These are phyloP conservation scores for Tolypocladium ophioglossoides DNA, from an alignment of 2,329 filamentous ascomycete species.

Conservation along the genomic window DNA sequence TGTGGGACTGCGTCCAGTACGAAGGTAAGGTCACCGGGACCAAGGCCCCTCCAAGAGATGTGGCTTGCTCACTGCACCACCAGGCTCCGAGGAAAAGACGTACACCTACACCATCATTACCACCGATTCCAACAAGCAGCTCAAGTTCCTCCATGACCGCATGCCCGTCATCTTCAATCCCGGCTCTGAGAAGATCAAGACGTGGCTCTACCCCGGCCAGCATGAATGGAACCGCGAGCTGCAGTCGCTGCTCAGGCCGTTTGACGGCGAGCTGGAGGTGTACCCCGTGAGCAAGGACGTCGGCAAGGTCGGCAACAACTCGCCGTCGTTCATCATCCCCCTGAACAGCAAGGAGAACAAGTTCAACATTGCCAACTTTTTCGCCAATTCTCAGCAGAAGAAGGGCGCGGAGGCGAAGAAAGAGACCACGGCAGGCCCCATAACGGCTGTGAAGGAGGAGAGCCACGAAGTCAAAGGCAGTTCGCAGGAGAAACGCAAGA, in stretches of 20 bases:
- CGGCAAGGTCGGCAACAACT: constrained; percentile 89
- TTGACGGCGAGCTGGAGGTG: constrained; percentile 65
- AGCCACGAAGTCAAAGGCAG: constrained; percentile 2
- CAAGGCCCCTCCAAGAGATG: background rate
- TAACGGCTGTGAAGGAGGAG: constrained; percentile 2
- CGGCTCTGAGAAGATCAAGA: constrained; percentile 56
- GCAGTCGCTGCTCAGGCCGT: constrained; percentile 71
- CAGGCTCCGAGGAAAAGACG: constrained; percentile 44
- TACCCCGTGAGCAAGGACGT: constrained; percentile 85
- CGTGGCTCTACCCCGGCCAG: constrained; percentile 67
- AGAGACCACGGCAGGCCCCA: background rate
- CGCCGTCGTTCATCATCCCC: constrained; percentile 71
- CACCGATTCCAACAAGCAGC: constrained; percentile 70
- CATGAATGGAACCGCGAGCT: constrained; percentile 69
- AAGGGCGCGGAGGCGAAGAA: background rate
- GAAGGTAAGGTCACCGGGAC: constrained; percentile 41
- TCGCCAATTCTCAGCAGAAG: constrained; percentile 47
- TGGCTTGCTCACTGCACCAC: background rate
- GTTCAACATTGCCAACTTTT: constrained; percentile 89
- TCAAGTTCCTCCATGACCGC: constrained; percentile 81
- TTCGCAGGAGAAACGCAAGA: constrained; percentile 13
- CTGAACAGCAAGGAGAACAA: constrained; percentile 82
- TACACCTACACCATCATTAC: constrained; percentile 95
- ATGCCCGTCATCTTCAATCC: constrained; percentile 92
- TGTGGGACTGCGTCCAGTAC: constrained; percentile 83